phyloP scores from a whole-genome alignment of 2,329 filamentous ascomycete genomes.

The Nemania sp. region DNA sequence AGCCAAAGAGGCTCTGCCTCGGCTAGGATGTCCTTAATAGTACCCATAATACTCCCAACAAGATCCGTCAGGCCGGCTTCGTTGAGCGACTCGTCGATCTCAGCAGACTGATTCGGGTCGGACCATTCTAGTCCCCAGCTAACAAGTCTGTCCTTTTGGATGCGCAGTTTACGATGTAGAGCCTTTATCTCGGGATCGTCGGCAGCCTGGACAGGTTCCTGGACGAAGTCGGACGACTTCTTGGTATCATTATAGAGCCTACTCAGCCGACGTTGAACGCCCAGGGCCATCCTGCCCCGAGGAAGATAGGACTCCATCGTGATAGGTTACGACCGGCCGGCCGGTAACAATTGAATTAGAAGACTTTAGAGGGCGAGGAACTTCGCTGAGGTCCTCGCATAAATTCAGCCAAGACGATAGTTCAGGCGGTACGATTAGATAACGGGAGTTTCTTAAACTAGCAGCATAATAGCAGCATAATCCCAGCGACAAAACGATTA shows the following conservation, averaged over 20 bases:
- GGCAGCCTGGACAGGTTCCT: constrained; percentile 70
- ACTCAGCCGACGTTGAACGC: constrained; percentile 73
- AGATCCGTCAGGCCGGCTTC: constrained; percentile 81
- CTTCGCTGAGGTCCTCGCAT: constrained; percentile 11
- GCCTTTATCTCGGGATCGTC: constrained; percentile 77
- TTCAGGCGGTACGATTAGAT: constrained; percentile 7
- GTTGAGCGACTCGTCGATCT: constrained; percentile 78
- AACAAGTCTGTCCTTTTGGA: constrained; percentile 82
- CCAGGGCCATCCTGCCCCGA: constrained; percentile 64
- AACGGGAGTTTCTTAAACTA: neutral
- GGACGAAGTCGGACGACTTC: constrained; percentile 79
- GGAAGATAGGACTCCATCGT: constrained; percentile 66
- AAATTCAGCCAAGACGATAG: neutral
- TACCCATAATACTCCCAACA: constrained; percentile 81
- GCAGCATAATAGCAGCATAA: constrained; percentile 27
- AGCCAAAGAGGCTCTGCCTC: constrained; percentile 80
- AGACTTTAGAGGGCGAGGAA: neutral
- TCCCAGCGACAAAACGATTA: constrained; percentile 6
- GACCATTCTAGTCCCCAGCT: constrained; percentile 87
- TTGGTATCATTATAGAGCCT: constrained; percentile 86
- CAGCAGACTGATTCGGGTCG: constrained; percentile 74
- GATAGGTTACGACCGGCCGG: constrained; percentile 18
- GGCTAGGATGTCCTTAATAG: constrained; percentile 82
- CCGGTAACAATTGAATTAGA: neutral
- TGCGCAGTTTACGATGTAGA: constrained; percentile 80